These are phyloP conservation scores for Suhomyces chickasaworum DNA, from an alignment of 1,139 yeast genomes.

Conservation along the genomic window DNA sequence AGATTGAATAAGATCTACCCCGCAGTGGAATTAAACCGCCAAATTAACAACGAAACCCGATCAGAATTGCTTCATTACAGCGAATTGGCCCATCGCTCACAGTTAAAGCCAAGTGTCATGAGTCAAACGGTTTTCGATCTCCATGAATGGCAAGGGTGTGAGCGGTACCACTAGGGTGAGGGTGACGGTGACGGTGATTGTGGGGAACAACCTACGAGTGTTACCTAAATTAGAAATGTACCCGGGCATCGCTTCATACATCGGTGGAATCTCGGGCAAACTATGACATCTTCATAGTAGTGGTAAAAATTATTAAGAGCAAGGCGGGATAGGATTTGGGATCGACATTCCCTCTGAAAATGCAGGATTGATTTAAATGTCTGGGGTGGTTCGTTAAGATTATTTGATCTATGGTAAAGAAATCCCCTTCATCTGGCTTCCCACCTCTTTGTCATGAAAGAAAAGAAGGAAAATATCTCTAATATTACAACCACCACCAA, in stretches of 20 bases:
- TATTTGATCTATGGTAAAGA: neutral
- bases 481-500: conserved; percentile 1
- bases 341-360: neutral
- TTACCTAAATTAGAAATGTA: neutral
- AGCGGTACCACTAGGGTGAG: too few species aligned
- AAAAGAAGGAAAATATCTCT: conserved; percentile 3
- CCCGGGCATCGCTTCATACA: neutral
- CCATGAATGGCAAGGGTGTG: too few species aligned
- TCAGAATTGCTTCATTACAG: neutral
- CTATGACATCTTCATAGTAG: neutral
- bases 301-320: neutral
- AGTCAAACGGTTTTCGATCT: neutral
- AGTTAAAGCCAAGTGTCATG: neutral
- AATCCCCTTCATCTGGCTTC: neutral
- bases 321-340: neutral
- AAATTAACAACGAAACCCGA: neutral
- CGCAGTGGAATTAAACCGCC: neutral
- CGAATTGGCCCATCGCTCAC: neutral
- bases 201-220: neutral
- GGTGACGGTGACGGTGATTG: too few species aligned
- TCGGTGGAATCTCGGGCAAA: neutral
- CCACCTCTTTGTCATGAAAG: neutral
- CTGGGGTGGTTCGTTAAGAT: neutral
- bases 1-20: neutral
- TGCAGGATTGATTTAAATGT: neutral